Evolutionary conservation across 768 basidiomycete species (phyloP), one percentile per base, ranked within the genome.

Genomic region (Galerina sulciceps): DNA sequence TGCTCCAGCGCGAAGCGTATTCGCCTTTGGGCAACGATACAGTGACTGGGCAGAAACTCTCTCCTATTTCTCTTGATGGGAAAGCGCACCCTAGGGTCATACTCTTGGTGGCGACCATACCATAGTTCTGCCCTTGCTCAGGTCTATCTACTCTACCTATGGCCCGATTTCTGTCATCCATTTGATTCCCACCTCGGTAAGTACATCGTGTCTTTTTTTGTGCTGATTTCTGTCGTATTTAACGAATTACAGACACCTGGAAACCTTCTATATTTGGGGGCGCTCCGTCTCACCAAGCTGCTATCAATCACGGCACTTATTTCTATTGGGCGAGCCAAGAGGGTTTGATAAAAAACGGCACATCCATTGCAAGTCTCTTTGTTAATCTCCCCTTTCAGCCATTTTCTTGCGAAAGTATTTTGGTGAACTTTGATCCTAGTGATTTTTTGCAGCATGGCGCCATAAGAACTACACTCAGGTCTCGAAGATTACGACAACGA

Each of bases 51-150:
- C 63, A 81, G 63, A 74, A 78, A 26, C 80, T 90, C 18, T 67
- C 74, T 13, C 85, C 89, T 17, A 72, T 91, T 43, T 83, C 89
- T 41, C 67, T 74, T 17, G 91, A 94, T 59, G 91, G 90, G 11
- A 85, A 84, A 67, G 78, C 84, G 54, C 93, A 94, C 67, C 93
- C 93, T 0, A 80, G 91, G 38, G 76, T 95, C 54, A 81, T 95
- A 91, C 92, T 18, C 84, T 94, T 35, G 94, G 94, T 18, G 93
- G 94, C 3, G 93, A 95, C 67, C 93, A 94, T 69, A 93, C 92
- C 9, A 91, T 94, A 60, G 91, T 79, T 8, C 69, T 82, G n/a
- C 79, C 78, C 4, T 57, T 82, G 18, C 74, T 88, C 17, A 85
- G 91, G 40, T 90, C 93, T 14, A 83, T 94, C 46, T 70, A 90